Evolutionary conservation across 2,329 filamentous ascomycete species (phyloP), one percentile per base, ranked within the genome.

Genomic region (Sporothrix inflata): DNA sequence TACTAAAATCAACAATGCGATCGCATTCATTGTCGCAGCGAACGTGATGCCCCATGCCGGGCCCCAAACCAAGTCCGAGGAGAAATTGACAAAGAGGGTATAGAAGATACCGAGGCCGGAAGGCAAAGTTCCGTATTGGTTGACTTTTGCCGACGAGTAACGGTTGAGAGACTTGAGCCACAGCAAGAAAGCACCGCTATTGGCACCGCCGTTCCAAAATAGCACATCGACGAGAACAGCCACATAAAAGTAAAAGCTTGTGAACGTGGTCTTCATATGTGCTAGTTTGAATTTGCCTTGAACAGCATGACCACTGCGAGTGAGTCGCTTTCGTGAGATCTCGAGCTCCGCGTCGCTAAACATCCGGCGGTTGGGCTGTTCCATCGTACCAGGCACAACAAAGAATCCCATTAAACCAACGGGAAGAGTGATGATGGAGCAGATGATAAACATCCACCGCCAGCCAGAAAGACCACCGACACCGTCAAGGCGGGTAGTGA

Each of bases 21-120:
- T 82, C 42, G 85, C 82, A 74, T 89, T 88, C 83, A 85, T 86
- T 0, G 76, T 72, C 65, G 84, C 82, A 0, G 86, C 79, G 0
- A 86, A 75, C 0, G 86, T 88, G 67, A 90, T 89, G 0, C 85
- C 87, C 81, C 85, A 87, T 0, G 85, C 84, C 0, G 84, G 86
- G 0, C 86, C 87, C 4, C 85, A 78, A 2, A 87, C 75, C 0
- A 88, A 80, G 77, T 88, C 88, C 0, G 86, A 87, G 0, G 83
- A 81, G 74, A 90, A 89, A 76, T 84, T 86, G 38, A 87, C 81
- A 49, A 85, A 81, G 0, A 89, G 79, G 0, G 83, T 85, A 75
- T 87, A 89, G 71, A 89, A 85, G 4, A 89, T 89, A 0, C 87
- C 87, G 0, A 89, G 76, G 0, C 82, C 87, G 11, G 72, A 68